phyloP scores from a whole-genome alignment of 163 green algal genomes.

The Scenedesmus sp. region DNA sequence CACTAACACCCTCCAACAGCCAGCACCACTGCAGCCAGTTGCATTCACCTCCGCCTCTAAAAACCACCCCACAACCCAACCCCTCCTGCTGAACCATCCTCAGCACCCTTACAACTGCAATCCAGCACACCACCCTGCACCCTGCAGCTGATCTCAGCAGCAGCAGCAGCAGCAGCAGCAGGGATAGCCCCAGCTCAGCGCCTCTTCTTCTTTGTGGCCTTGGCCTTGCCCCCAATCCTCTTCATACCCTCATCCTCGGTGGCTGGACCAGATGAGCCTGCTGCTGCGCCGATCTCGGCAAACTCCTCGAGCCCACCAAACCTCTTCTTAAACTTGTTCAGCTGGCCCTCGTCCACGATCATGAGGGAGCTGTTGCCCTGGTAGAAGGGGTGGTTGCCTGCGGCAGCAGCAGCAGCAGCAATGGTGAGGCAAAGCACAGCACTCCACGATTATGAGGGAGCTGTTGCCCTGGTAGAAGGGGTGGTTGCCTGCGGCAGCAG shows the following conservation, averaged over 20 bases:
- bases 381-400: slow-evolving; percentile 67
- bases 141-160: not conserved
- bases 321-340: slow-evolving; percentile 86
- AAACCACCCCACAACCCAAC: too few species aligned
- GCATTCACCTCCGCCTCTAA: too few species aligned
- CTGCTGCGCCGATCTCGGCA: slow-evolving; percentile 47
- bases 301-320: slow-evolving; percentile 79
- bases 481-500: not conserved
- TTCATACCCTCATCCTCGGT: slow-evolving; percentile 48
- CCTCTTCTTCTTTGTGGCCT: slow-evolving; percentile 50
- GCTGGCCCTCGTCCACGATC: slow-evolving; percentile 85
- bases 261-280: slow-evolving; percentile 38
- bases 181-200: slow-evolving; percentile 1
- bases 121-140: not conserved
- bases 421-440: not conserved
- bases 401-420: slow-evolving; percentile 9
- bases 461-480: too few species aligned
- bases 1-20: too few species aligned
- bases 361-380: slow-evolving; percentile 70
- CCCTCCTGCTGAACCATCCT: not conserved
- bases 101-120: not conserved
- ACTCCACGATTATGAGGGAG: not conserved
- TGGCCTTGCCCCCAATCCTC: slow-evolving; percentile 46
- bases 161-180: too few species aligned
- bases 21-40: too few species aligned